phyloP scores from a whole-genome alignment of 257 asterid species.

The Nicotiana sylvestris region DNA sequence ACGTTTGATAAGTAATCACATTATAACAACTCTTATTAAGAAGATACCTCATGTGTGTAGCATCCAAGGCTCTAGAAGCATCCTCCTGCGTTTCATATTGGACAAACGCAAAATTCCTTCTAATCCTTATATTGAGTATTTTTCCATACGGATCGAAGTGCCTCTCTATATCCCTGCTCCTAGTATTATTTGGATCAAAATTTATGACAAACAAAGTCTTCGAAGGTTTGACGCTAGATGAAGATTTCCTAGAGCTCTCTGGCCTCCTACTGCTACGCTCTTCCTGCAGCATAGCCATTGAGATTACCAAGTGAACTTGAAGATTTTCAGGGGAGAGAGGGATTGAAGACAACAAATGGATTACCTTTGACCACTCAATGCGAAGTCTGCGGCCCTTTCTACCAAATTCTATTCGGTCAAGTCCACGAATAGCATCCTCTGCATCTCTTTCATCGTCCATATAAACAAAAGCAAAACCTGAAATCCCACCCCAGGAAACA shows the following conservation, averaged over 20 bases:
- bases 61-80: slow-evolving; percentile 75
- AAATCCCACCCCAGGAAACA: background rate
- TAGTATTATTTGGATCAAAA: slow-evolving; percentile 69
- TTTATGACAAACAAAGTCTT: slow-evolving; percentile 81
- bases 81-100: slow-evolving; percentile 72
- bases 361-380: slow-evolving; percentile 94
- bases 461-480: slow-evolving; percentile 58
- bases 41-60: slow-evolving; percentile 66
- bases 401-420: slow-evolving; percentile 76
- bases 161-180: slow-evolving; percentile 70
- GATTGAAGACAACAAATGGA: background rate
- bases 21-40: background rate
- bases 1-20: background rate
- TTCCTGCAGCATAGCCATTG: slow-evolving; percentile 39
- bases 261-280: slow-evolving; percentile 54
- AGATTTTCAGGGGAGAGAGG: background rate
- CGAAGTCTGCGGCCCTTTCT: slow-evolving; percentile 81
- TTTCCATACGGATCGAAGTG: slow-evolving; percentile 79
- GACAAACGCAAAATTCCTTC: slow-evolving; percentile 73
- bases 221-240: slow-evolving; percentile 49
- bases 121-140: slow-evolving; percentile 63
- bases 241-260: slow-evolving; percentile 47
- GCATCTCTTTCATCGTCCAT: slow-evolving; percentile 93
- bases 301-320: background rate
- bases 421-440: slow-evolving; percentile 79